These are phyloP conservation scores for Corinectria fuckeliana DNA, from an alignment of 2,329 filamentous ascomycete species.

Conservation along the genomic window DNA sequence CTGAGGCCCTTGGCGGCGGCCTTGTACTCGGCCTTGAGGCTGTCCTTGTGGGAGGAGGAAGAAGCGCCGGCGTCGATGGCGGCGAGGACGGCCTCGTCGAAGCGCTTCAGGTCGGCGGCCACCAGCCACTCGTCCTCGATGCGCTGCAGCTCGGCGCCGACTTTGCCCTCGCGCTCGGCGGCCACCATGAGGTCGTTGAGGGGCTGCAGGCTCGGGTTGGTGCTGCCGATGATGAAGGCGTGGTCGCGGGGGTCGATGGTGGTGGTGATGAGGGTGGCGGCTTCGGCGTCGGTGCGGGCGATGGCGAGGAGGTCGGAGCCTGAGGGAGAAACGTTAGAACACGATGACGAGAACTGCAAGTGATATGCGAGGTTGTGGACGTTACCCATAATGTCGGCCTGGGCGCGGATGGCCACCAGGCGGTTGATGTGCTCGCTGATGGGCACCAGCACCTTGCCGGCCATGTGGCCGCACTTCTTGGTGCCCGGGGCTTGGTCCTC, in stretches of 20 bases:
- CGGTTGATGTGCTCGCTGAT: conserved; percentile 99
- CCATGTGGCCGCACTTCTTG: conserved; percentile 99
- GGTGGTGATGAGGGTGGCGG: conserved; percentile 94
- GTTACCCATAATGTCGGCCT: conserved; percentile 98
- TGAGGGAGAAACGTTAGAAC: too few relatives aligned
- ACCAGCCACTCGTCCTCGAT: conserved; percentile 90
- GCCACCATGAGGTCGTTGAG: conserved; percentile 90
- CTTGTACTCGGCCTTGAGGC: conserved; percentile 71
- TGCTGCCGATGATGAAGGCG: conserved; percentile 87
- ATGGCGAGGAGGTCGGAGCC: conserved; percentile 86
- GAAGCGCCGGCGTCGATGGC: conserved; percentile 77
- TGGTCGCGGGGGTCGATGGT: conserved; percentile 97
- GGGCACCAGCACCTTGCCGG: conserved; percentile 95
- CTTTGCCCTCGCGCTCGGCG: conserved; percentile 83
- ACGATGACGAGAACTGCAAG: too few relatives aligned
- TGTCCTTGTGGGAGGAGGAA: conserved; percentile 72
- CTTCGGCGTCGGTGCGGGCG: conserved; percentile 95
- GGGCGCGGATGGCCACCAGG: conserved; percentile 92
- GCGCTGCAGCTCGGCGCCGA: conserved; percentile 79
- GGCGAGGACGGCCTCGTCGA: conserved; percentile 87
- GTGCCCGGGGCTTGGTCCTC: conserved; percentile 98
- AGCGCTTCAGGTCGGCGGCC: conserved; percentile 83
- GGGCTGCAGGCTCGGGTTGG: conserved; percentile 83
- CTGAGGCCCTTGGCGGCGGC: conserved; percentile 79
- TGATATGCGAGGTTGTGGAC: too few relatives aligned